Conservation (phyloP, 257 asterid genomes). For the Asclepias syriaca region DNA sequence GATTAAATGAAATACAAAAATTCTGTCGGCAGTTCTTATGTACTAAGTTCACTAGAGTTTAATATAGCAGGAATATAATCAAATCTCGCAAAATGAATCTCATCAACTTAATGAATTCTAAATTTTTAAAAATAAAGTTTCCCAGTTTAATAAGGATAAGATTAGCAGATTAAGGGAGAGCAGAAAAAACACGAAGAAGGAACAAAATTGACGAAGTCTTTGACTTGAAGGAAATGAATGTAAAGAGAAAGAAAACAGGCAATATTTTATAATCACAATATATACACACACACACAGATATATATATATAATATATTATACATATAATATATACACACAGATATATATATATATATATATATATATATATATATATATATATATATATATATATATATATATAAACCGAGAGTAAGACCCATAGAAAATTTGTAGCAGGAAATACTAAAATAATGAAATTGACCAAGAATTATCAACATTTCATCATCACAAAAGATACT, state of each 20-base stretch:
- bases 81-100: neutral
- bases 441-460: neutral
- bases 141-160: neutral
- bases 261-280: neutral
- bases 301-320: too few species aligned
- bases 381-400: too few species aligned
- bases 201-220: neutral
- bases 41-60: neutral
- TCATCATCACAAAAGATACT: neutral
- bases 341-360: too few species aligned
- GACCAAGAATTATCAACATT: neutral
- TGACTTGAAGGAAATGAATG: neutral
- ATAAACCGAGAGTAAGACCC: too few species aligned
- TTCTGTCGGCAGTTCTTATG: too few species aligned
- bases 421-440: too few species aligned
- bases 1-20: too few species aligned
- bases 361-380: too few species aligned
- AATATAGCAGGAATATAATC: neutral
- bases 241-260: neutral
- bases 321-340: too few species aligned
- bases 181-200: neutral
- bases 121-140: neutral
- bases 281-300: too few species aligned
- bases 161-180: neutral
- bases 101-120: neutral